A percentile compares a stretch with the other conserved stretches of the same genome.
Conservation (phyloP, 2,329 filamentous ascomycete species). For the Fusarium chuoi region DNA sequence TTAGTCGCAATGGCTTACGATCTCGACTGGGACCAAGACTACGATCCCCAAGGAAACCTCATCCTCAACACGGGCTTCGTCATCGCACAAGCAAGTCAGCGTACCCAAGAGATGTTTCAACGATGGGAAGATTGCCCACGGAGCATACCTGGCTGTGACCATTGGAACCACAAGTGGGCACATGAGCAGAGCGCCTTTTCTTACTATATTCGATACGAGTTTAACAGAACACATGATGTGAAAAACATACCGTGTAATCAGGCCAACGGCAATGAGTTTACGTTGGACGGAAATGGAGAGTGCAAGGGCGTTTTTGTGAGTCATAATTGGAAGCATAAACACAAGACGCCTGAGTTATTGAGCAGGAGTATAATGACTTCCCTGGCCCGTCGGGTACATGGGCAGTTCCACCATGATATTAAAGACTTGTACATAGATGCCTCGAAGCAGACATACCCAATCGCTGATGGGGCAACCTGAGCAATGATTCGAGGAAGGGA, state of each 20-base stretch:
- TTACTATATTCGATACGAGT: constrained; percentile 15
- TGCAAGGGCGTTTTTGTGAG: constrained; percentile 13
- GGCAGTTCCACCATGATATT: constrained; percentile 5
- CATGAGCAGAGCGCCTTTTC: constrained; percentile 18
- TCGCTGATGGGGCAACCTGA: not conserved
- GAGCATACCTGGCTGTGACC: constrained; percentile 1
- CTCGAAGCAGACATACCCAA: not conserved
- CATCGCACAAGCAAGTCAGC: constrained; percentile 36
- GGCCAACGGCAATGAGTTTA: constrained; percentile 9
- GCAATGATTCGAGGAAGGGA: not conserved
- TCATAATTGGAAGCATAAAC: constrained; percentile 15
- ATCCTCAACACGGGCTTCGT: constrained; percentile 41
- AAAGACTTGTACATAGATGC: not conserved
- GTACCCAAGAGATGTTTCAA: constrained; percentile 37
- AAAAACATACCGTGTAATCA: constrained; percentile 11
- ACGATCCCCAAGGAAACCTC: constrained; percentile 44
- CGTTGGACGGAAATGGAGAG: not conserved
- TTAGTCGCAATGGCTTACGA: constrained; percentile 59
- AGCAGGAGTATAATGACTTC: constrained; percentile 23
- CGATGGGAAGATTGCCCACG: constrained; percentile 23
- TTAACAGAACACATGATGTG: constrained; percentile 4
- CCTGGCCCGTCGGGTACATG: constrained; percentile 4
- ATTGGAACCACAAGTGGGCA: constrained; percentile 10
- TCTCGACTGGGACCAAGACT: constrained; percentile 52
- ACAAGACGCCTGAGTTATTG: constrained; percentile 11